Conservation (phyloP, 495 filamentous ascomycete species). For the Haplographium delicatum region DNA sequence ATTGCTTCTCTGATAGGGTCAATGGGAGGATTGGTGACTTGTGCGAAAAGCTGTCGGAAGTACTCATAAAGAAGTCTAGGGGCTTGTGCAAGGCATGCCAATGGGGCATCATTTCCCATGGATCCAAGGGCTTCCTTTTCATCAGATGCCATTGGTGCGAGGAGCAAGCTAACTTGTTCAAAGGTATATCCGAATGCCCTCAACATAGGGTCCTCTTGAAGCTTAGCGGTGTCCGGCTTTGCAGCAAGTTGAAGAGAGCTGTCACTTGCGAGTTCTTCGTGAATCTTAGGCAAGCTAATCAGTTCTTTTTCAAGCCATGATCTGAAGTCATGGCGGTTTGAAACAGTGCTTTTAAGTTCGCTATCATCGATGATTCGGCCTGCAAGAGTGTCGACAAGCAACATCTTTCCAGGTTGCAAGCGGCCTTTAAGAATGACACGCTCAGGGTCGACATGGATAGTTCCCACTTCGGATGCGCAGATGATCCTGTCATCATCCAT, state of each 20-base stretch:
- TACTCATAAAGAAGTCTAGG: slow-evolving; percentile 95
- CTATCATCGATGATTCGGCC: slow-evolving; percentile 94
- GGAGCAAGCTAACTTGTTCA: slow-evolving; percentile 89
- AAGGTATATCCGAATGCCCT: slow-evolving; percentile 94
- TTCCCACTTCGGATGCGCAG: slow-evolving; percentile 96
- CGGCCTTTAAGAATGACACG: slow-evolving; percentile 91
- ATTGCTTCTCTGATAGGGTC: slow-evolving; percentile 98
- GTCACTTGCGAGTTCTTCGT: slow-evolving; percentile 45
- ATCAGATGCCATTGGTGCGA: slow-evolving; percentile 96
- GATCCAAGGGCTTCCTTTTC: slow-evolving; percentile 99
- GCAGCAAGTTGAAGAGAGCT: slow-evolving; percentile 51
- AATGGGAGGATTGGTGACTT: slow-evolving; percentile 98
- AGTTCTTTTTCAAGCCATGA: slow-evolving; percentile 86
- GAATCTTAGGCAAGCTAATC: slow-evolving; percentile 72
- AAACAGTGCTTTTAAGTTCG: slow-evolving; percentile 87
- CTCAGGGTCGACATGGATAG: slow-evolving; percentile 88
- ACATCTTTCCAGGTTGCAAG: slow-evolving; percentile 93
- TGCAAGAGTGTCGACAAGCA: slow-evolving; percentile 92
- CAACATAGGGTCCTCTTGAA: slow-evolving; percentile 83
- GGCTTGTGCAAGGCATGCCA: slow-evolving; percentile 85
- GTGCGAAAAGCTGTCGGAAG: slow-evolving; percentile 97
- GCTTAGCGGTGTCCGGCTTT: slow-evolving; percentile 60
- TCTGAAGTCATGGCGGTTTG: slow-evolving; percentile 79
- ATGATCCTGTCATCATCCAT: slow-evolving; percentile 98
- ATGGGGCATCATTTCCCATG: slow-evolving; percentile 97